Percentiles rank a stretch among this genome's conserved stretches.
Evolutionary conservation across 2,329 filamentous ascomycete species (phyloP).

Genomic region (Fusarium austroafricanum): DNA sequence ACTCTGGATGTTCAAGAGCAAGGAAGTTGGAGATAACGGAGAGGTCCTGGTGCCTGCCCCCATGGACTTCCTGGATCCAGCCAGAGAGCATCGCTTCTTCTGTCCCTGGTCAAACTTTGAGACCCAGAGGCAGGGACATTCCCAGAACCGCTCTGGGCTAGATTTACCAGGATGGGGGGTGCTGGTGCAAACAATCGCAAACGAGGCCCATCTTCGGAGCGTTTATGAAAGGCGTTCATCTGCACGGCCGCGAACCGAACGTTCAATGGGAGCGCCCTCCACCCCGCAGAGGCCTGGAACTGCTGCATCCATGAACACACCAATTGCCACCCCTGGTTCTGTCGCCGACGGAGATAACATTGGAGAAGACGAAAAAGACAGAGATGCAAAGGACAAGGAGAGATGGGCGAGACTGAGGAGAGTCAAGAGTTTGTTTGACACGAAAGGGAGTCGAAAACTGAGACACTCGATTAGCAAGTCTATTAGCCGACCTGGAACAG

Average conservation of each 20-base stretch:
- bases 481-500: slow-evolving; percentile 56
- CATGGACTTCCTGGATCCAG: slow-evolving; percentile 75
- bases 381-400: slow-evolving; percentile 74
- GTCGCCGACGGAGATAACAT: slow-evolving; percentile 23
- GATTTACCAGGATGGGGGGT: slow-evolving; percentile 66
- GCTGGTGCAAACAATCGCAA: slow-evolving; percentile 65
- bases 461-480: slow-evolving; percentile 54
- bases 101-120: slow-evolving; percentile 80
- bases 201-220: slow-evolving; percentile 66
- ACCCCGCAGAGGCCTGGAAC: slow-evolving; percentile 40
- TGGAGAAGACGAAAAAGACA: slow-evolving; percentile 57
- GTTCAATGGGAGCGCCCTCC: slow-evolving; percentile 29
- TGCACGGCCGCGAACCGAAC: slow-evolving; percentile 24
- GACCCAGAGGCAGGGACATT: slow-evolving; percentile 64
- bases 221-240: slow-evolving; percentile 49
- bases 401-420: slow-evolving; percentile 77
- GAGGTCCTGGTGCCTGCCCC: slow-evolving; percentile 68
- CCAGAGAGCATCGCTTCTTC: slow-evolving; percentile 82
- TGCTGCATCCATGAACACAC: slow-evolving; percentile 25
- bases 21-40: slow-evolving; percentile 68
- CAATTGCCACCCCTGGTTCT: slow-evolving; percentile 27
- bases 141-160: slow-evolving; percentile 50
- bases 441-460: slow-evolving; percentile 69
- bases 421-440: slow-evolving; percentile 78
- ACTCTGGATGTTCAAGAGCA: slow-evolving; percentile 92